A percentile compares a stretch with the other conserved stretches of the same genome.
These are phyloP conservation scores for Platanthera zijinensis DNA, from an alignment of 106 monocot genomes.

Conservation along the genomic window DNA sequence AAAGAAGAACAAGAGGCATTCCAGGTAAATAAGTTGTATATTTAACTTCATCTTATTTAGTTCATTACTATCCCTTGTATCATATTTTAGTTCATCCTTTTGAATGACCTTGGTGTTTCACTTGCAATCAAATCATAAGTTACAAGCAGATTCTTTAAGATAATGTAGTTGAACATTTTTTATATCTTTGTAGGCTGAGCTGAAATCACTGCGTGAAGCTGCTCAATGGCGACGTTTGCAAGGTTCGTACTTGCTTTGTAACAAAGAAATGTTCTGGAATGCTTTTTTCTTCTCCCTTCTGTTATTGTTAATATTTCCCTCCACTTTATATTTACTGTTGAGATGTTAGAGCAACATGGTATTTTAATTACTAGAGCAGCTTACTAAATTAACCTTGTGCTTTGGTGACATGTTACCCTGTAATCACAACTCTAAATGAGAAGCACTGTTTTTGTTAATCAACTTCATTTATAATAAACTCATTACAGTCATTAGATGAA, in stretches of 20 bases:
- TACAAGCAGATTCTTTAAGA: background rate
- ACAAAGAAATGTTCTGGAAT: background rate
- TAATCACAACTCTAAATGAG: too few relatives aligned
- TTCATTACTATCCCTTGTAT: slow-evolving; percentile 1
- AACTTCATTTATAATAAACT: too few relatives aligned
- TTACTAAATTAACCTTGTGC: too few relatives aligned
- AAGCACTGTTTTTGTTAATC: too few relatives aligned
- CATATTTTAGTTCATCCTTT: background rate
- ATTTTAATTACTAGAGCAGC: too few relatives aligned
- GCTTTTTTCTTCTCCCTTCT: background rate
- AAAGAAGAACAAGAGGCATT: slow-evolving; percentile 85
- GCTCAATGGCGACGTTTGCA: slow-evolving; percentile 88
- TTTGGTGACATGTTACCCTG: too few relatives aligned
- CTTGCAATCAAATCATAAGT: background rate
- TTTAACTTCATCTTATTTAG: slow-evolving; percentile 4
- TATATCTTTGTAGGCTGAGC: slow-evolving; percentile 40
- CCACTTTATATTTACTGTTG: too few relatives aligned
- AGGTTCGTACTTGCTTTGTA: slow-evolving; percentile 40
- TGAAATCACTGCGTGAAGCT: slow-evolving; percentile 77
- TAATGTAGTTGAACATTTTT: background rate
- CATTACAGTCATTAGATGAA: too few relatives aligned
- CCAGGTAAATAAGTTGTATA: slow-evolving; percentile 36
- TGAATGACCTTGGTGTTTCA: background rate
- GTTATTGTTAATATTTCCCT: background rate
- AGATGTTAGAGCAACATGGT: too few relatives aligned